These are phyloP conservation scores for Nissolia schottii DNA, from an alignment of 306 rosid species.

Conservation along the genomic window DNA sequence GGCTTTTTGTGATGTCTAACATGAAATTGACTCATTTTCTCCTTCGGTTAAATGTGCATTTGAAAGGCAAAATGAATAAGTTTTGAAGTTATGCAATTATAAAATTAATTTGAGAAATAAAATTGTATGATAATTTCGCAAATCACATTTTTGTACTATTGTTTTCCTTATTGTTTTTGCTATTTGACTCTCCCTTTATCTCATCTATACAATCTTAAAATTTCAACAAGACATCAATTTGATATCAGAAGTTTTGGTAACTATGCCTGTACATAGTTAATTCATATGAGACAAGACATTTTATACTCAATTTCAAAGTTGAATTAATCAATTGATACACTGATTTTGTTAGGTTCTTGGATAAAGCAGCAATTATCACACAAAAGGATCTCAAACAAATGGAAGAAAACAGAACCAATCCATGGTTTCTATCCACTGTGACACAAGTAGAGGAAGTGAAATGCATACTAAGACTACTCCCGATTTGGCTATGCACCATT, in stretches of 20 bases:
- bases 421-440: constrained; percentile 61
- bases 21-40: too few relatives aligned
- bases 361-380: constrained; percentile 62
- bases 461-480: constrained; percentile 68
- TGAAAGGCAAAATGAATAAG: too few relatives aligned
- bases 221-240: not conserved
- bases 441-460: constrained; percentile 86
- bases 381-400: constrained; percentile 26
- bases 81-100: not conserved
- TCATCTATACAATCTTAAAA: not conserved
- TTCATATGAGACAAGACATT: not conserved
- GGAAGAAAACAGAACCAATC: constrained; percentile 30
- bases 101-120: not conserved
- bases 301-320: not conserved
- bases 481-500: constrained; percentile 81
- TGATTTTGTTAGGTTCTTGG: constrained; percentile 50
- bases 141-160: not conserved
- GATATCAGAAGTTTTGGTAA: not conserved
- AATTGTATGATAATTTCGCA: not conserved
- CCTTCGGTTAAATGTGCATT: too few relatives aligned
- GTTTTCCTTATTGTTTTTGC: not conserved
- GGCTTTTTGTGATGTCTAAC: not conserved
- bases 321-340: not conserved
- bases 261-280: not conserved
- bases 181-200: not conserved